Evolutionary conservation across 345 rosid species (phyloP), one percentile per base, ranked within the genome.

Genomic region (Syzygium aromaticum): DNA sequence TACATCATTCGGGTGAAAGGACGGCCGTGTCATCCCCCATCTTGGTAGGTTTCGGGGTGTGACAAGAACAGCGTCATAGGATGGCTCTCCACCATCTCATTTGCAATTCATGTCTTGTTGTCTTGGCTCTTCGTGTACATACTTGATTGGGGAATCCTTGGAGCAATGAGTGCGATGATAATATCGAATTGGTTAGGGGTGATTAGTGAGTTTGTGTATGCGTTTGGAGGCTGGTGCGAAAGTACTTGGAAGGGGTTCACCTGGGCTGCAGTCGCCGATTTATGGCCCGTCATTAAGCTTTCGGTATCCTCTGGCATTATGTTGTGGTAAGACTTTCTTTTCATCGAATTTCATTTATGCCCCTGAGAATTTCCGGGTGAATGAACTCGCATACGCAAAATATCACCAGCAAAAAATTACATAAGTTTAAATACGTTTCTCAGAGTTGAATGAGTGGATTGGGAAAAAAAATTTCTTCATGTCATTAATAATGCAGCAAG

Each of bases 231-330:
- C 5, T 90, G 91, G 93, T 90, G 91, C 49, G 87, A 88, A 4
- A n/a, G 84, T 54, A 87, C 90, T 43, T 91, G 91, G 93, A 87
- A 10, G 22, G 91, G 91, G 67, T 90, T 91, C 90, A 28, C 88
- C 11, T 43, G 22, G 59, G 89, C 89, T 54, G 90, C 91, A 43
- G 90, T 90, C 56, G 11, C 73, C 9, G 84, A 90, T 89, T 25
- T 91, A 10, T 86, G 84, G 53, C 91, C 93, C 0, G 84, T 89
- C 23, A 14, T 91, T 4, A 90, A 90, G 89, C 90, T 91, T 54
- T 90, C 91, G 2, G 3, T 89, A 6, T 86, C 91, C 52, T 91
- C 93, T 12, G 93, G 93, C 27, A 33, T 90, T 22, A 91, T 91
- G 91, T 43, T 90, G 64, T 90, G 92, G 91, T 87, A 88, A 88